Evolutionary conservation across 2,329 filamentous ascomycete species (phyloP).

Genomic region (Diaporthe citriasiana): DNA sequence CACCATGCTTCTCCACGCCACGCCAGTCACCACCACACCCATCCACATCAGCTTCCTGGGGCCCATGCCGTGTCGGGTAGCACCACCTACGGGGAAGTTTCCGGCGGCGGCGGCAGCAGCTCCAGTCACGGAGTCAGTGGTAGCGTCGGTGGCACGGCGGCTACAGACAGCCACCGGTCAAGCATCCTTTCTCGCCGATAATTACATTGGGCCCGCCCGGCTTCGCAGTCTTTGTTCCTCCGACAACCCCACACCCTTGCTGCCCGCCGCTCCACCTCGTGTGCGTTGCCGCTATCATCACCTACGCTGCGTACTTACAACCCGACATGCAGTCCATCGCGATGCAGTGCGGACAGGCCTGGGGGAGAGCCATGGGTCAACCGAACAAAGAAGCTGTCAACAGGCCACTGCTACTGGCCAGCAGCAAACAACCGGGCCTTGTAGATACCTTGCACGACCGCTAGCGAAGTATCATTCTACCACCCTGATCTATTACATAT

Average conservation of each 20-base stretch:
- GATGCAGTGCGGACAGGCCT: neutral
- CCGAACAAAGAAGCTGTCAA: constrained; percentile 5
- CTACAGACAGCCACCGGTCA: constrained; percentile 39
- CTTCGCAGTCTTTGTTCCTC: neutral
- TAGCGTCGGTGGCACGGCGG: constrained; percentile 35
- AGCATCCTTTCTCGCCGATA: constrained; percentile 37
- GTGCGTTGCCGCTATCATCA: neutral
- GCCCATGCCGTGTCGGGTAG: constrained; percentile 34
- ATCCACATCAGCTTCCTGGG: constrained; percentile 32
- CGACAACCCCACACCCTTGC: constrained; percentile 8
- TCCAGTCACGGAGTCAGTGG: constrained; percentile 33
- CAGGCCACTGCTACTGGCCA: neutral
- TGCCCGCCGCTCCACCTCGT: constrained; percentile 4
- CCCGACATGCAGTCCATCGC: constrained; percentile 26
- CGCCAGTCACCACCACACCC: constrained; percentile 33
- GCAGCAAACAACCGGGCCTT: neutral
- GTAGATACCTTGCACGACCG: constrained; percentile 6
- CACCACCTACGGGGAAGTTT: constrained; percentile 39
- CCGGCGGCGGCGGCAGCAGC: constrained; percentile 37
- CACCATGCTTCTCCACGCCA: constrained; percentile 38
- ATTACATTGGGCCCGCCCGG: neutral
- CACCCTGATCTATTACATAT: neutral
- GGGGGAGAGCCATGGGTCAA: neutral
- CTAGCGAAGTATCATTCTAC: neutral
- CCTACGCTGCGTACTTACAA: constrained; percentile 15